These are phyloP conservation scores for Lipomyces lipofer DNA, from an alignment of 805 yeast genomes.

Conservation along the genomic window DNA sequence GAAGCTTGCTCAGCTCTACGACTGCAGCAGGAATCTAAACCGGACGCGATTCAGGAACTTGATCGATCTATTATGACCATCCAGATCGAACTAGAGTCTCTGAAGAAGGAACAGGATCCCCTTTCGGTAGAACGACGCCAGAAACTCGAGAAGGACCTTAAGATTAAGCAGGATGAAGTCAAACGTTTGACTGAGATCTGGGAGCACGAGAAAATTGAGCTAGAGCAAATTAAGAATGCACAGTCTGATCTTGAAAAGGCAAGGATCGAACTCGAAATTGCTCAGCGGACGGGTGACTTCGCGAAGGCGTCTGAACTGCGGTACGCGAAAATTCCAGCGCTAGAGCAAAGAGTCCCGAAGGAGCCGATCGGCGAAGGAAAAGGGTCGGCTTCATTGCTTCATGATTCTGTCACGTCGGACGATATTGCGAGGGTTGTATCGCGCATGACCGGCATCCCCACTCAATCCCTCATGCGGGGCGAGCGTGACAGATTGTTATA, in stretches of 20 bases:
- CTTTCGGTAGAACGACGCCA: conserved; percentile 74
- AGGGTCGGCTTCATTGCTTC: conserved; percentile 50
- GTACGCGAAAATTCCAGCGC: conserved; percentile 79
- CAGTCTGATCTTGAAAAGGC: conserved; percentile 85
- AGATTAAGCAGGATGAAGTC: conserved; percentile 62
- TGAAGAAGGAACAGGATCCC: conserved; percentile 88
- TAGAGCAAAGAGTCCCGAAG: conserved; percentile 61
- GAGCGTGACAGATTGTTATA: conserved; percentile 86
- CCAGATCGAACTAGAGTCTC: conserved; percentile 90
- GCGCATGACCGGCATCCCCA: conserved; percentile 95
- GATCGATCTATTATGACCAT: conserved; percentile 91
- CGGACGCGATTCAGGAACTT: conserved; percentile 86
- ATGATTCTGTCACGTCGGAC: conserved; percentile 90
- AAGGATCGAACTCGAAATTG: conserved; percentile 74
- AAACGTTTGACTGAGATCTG: conserved; percentile 75
- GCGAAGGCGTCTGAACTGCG: conserved; percentile 86
- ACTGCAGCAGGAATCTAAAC: conserved; percentile 94
- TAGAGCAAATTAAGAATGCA: conserved; percentile 75
- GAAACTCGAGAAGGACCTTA: conserved; percentile 69
- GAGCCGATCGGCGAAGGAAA: conserved; percentile 47
- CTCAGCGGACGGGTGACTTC: conserved; percentile 82
- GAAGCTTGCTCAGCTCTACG: conserved; percentile 96
- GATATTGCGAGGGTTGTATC: conserved; percentile 92
- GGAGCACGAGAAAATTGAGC: conserved; percentile 77
- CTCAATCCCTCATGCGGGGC: conserved; percentile 85